Evolutionary conservation across 2,329 filamentous ascomycete genomes (phyloP), one percentile per base, ranked within the genome.

Genomic region (Calonectria montana): DNA sequence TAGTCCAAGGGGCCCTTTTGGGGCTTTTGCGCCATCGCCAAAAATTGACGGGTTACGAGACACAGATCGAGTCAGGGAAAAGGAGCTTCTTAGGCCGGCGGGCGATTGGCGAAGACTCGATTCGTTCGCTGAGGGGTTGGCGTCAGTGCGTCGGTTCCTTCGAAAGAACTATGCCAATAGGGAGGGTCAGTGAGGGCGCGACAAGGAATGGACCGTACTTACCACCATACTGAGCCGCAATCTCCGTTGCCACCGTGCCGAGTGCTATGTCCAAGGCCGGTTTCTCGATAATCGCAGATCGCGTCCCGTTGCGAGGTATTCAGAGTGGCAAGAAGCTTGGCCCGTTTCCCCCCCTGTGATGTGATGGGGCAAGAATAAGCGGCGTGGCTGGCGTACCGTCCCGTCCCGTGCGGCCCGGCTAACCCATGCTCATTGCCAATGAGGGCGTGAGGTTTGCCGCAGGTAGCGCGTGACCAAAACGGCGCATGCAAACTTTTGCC

Each of bases 1-100:
- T 21, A 81, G 68, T 37, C 77, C 74, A 47, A 70, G 65, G 9
- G 72, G 48, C 16, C 69, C 66, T 50, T 45, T 74, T 6, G 21
- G n/a, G 2, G 31, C 12, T 35, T 59, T 39, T 13, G 21, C 13
- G 12, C 8, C 31, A 3, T 41, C 31, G 6, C 35, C 16, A 21
- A 7, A 10, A 13, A 25, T 1, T 15, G 16, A 39, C 4, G 31
- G 18, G 0, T 21, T 59, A 2, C 35, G 53, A 21, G n/a, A 15
- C 1, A 18, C 31, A 3, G 53, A 39, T 2, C 29, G 53, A 4
- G 31, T 18, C 48, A 73, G 72, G 15, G 71, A 72, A 41, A 75
- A 74, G 10, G 63, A 62, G 25, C 21, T 69, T 47, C 47, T 70
- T 25, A 63, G 41, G 23, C 53, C 67, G 35, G 48, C 65, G 4